Evolutionary conservation across 164 flowering plant genomes (phyloP), one percentile per base, ranked within the genome.

Genomic region (Houttuynia cordata): DNA sequence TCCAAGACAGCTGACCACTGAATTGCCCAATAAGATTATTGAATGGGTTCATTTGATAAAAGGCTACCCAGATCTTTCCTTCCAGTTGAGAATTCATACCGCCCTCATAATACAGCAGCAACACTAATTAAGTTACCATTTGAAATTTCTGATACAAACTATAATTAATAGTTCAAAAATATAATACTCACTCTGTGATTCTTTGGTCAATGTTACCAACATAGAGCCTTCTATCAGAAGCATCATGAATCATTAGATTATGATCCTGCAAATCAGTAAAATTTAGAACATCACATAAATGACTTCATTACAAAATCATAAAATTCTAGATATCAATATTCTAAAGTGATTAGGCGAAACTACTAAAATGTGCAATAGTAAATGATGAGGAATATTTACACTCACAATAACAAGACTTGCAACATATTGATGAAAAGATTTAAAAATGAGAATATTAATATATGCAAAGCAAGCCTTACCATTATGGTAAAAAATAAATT

Each of bases 121-220:
- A 54, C 55, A 24, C n/a, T n/a, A n/a, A n/a, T n/a, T n/a, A n/a
- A 50, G 1, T 22, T 14, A 24, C 56, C 14, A 4, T 0, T 30
- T 13, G 45, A 7, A 17, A 61, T 15, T 50, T 12, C 21, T 13
- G 12, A 39, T 37, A 20, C 10, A 14, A n/a, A 17, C 22, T 53
- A 18, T 20, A 53, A 53, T 18, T 20, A 4, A 60, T 24, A 30
- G 37, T 30, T 30, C 37, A 30, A 30, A 6, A 2, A 30, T 6
- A 30, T 41, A 55, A 53, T 53, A 45, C 92, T 69, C 74, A 90
- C 97, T 87, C 97, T 25, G 92, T 75, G 72, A 90, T 80, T 75
- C 88, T 78, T 37, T 79, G 73, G 71, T 90, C 95, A 72, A 90
- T 79, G 71, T 90, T 90, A 23, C 94, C 94, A 69, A 90, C 56